These are phyloP conservation scores for Nemania diffusa DNA, from an alignment of 2,329 filamentous ascomycete genomes.

Conservation along the genomic window DNA sequence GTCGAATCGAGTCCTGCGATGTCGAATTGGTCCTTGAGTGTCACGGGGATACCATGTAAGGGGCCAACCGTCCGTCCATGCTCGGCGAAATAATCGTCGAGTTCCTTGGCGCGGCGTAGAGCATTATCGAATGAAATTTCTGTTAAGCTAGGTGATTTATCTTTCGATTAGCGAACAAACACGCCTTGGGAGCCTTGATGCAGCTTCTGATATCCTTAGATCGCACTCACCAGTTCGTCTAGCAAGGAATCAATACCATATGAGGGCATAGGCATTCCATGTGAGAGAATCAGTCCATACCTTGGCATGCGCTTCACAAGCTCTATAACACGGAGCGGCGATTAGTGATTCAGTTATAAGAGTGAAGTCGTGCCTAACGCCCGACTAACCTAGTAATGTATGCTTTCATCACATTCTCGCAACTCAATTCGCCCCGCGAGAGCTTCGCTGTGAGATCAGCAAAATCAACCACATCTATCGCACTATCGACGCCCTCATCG, in stretches of 20 bases:
- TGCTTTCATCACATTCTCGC: constrained; percentile 36
- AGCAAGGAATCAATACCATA: constrained; percentile 3
- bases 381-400: constrained; percentile 39
- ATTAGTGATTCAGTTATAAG: background rate
- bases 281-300: background rate
- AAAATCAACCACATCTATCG: background rate
- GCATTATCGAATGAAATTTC: constrained; percentile 45
- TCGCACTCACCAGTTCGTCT: constrained; percentile 41
- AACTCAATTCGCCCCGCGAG: constrained; percentile 35
- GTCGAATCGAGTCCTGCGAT: constrained; percentile 67
- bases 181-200: background rate
- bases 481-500: background rate
- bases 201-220: background rate
- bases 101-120: constrained; percentile 38
- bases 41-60: constrained; percentile 44
- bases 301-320: constrained; percentile 12
- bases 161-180: constrained; percentile 19
- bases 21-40: constrained; percentile 70
- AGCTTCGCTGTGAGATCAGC: constrained; percentile 24
- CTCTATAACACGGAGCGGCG: background rate
- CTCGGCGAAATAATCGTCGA: constrained; percentile 36
- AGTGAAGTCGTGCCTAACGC: background rate
- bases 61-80: constrained; percentile 37
- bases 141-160: constrained; percentile 38
- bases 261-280: background rate